Base-by-base conservation (phyloP, 108 stramenopile species). In the Cyclotella distinguenda region DNA sequence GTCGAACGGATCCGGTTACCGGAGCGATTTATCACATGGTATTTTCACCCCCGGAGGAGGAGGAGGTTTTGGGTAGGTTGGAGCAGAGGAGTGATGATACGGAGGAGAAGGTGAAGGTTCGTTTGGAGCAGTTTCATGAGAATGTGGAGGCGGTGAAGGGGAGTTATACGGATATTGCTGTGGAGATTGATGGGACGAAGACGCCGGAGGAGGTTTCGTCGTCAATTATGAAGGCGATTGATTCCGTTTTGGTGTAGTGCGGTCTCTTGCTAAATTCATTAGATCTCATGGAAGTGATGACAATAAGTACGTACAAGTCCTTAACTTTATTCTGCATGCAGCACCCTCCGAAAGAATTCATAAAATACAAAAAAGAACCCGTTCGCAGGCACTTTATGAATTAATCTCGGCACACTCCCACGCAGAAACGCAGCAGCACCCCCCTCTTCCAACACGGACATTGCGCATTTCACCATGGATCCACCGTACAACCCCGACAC, bases 331-430 rank as follows among this genome's bases (percentile, higher is more conserved):
- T 86, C 60, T 30, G 91, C 94, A 13, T 78, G 69, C 59, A 96
- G 60, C 6, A 91, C 52, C 30, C 69, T 64, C 42, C 94, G 80
- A 65, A 98, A 95, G 65, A 93, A 80, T 71, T 98, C 97, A 72
- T 95, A 98, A 56, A 89, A 91, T 11, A 95, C 81, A 70, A 98
- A 98, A 74, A 98, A 98, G 38, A 82, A 82, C 13, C 86, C 95
- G 73, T 98, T 98, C 23, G 95, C 97, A 6, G 97, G 97, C 21
- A 98, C 84, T 70, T 96, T 96, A 72, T 98, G 97, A 62, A 96
- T 62, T 47, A 98, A 78, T 22, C 97, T 77, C 8, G 95, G 94
- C 18, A 90, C 82, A 68, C 85, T 89, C 9, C 97, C 97, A 35
- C 93, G 75, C 35, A 95, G 49, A 68, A 96, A 97, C 6, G 93